These are phyloP conservation scores for Calycina marina DNA, from an alignment of 2,329 filamentous ascomycete genomes.

Conservation along the genomic window DNA sequence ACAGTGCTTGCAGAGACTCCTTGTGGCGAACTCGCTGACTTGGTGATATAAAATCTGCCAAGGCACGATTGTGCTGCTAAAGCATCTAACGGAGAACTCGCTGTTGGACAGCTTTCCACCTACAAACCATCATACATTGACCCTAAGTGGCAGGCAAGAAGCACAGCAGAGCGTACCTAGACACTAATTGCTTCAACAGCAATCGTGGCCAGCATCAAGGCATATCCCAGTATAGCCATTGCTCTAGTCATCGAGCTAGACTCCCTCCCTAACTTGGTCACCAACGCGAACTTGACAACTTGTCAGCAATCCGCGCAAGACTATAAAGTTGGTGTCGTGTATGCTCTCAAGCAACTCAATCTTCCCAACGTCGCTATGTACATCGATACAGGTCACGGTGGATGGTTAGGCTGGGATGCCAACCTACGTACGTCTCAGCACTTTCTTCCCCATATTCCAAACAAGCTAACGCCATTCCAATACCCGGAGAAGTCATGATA, in stretches of 20 bases:
- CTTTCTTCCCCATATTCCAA: background rate
- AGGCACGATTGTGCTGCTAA: slow-evolving; percentile 49
- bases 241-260: slow-evolving; percentile 34
- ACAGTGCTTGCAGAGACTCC: background rate
- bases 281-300: slow-evolving; percentile 38
- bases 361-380: slow-evolving; percentile 49
- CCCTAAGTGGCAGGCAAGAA: slow-evolving; percentile 20
- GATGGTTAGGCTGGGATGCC: slow-evolving; percentile 49
- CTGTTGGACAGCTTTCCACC: slow-evolving; percentile 30
- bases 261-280: slow-evolving; percentile 47
- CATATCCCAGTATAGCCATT: background rate
- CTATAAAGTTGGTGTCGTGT: slow-evolving; percentile 40
- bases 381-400: slow-evolving; percentile 47
- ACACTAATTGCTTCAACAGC: too few species aligned
- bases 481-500: background rate
- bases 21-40: background rate
- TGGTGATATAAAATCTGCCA: slow-evolving; percentile 37
- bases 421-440: background rate
- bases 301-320: slow-evolving; percentile 37
- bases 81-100: slow-evolving; percentile 49
- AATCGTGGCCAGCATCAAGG: background rate
- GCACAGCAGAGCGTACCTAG: too few species aligned
- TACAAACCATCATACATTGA: slow-evolving; percentile 38
- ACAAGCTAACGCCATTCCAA: background rate
- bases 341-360: slow-evolving; percentile 41